Conservation (phyloP, 73 alveolate genomes). For the Stentor coeruleus region DNA sequence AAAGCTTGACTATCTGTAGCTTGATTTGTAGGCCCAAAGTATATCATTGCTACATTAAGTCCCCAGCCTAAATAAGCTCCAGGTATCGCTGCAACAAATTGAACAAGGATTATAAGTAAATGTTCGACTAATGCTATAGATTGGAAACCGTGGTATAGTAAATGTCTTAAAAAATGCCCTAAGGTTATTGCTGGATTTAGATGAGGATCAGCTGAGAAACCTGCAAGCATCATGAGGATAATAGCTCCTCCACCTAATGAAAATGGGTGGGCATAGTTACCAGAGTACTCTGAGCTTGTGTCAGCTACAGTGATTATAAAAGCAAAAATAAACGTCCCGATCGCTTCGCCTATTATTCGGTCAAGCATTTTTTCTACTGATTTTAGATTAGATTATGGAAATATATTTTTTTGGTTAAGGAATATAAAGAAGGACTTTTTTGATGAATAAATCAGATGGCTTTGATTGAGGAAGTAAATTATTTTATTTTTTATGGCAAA, state of each 20-base stretch:
- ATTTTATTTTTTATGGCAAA: no score
- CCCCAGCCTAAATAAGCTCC: constrained; percentile 23
- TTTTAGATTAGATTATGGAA: no score
- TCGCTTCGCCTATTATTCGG: not conserved
- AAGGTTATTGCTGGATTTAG: constrained; percentile 10
- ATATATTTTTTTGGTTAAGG: no score
- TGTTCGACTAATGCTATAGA: not conserved
- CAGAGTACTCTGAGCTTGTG: not conserved
- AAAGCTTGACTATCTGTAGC: not conserved
- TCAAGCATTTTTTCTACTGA: not conserved
- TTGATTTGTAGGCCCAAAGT: not conserved
- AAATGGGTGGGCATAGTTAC: constrained; percentile 1
- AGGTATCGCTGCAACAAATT: constrained; percentile 9
- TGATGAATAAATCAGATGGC: no score
- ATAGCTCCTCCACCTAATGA: constrained; percentile 5
- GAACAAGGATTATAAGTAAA: not conserved
- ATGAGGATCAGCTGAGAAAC: constrained; percentile 17
- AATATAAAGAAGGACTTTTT: no score
- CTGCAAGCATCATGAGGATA: constrained; percentile 4
- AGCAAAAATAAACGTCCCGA: not conserved
- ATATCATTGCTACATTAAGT: not conserved
- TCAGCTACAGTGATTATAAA: not conserved
- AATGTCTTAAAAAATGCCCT: not conserved
- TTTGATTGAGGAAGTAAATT: no score
- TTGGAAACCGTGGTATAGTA: not conserved